Evolutionary conservation across 1,284 basidiomycete species (phyloP), one percentile per base, ranked within the genome.

Genomic region (Rhodotorula glutinis): DNA sequence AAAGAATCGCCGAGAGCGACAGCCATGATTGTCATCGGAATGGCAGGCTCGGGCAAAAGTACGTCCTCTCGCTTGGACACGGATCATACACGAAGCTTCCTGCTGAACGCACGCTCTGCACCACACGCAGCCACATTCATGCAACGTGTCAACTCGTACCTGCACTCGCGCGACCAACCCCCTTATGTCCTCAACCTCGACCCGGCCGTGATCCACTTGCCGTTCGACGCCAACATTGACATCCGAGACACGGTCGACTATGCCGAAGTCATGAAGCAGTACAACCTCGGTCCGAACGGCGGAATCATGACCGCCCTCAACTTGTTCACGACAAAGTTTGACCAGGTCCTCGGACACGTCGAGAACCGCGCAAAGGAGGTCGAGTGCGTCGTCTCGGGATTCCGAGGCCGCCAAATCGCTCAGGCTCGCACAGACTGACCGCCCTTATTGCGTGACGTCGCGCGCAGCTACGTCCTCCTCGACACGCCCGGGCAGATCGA

Each of bases 401-500:
- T n/a, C n/a, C n/a, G n/a, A n/a, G n/a, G n/a, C n/a, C n/a, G n/a
- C n/a, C n/a, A n/a, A n/a, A n/a, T n/a, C n/a, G n/a, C n/a, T n/a
- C n/a, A n/a, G n/a, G n/a, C n/a, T 40, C 30, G 27, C 52, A 59
- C 43, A 53, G 11, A 3, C 40, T 59, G 13, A 38, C n/a, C n/a
- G 10, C 25, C 44, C 51, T 14, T 33, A 14, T 40, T 44, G 13
- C 49, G 27, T 44, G 27, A 64, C 38, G 51, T 11, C 4, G 19
- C 1, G 33, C n/a, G 29, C 74, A 95, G 92, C 75, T 88, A 98
- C 81, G 86, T 98, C 64, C 87, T 99, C 53, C 82, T 98, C 43
- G 96, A 99, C 77, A 99, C 96, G 0, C 96, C 96, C 3, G 96
- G 96, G 10, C 96, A 99, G 80, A 99, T 99, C 76, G 96, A 99